Evolutionary conservation across 2,329 filamentous ascomycete genomes (phyloP).

Genomic region (Orbilia oligospora): DNA sequence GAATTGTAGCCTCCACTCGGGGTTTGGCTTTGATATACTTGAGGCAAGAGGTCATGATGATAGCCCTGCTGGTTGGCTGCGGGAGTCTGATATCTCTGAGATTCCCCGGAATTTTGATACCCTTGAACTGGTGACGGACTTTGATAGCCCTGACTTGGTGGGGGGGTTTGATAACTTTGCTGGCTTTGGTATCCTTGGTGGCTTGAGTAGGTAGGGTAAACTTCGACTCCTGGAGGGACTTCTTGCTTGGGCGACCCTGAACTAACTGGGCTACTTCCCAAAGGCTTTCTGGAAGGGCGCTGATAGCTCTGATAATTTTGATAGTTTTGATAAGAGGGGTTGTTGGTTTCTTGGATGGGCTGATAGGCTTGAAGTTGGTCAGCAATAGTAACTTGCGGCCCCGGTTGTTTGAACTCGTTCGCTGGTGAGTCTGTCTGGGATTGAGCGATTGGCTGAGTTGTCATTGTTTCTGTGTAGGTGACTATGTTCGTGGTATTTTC

Average conservation of each 20-base stretch:
- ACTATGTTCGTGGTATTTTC: neutral
- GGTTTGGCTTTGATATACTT: slow-evolving; percentile 21
- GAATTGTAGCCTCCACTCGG: slow-evolving; percentile 14
- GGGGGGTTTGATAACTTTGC: too few species aligned
- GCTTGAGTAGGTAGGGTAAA: slow-evolving; percentile 1
- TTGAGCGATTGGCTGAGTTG: neutral
- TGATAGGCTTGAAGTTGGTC: slow-evolving; percentile 55
- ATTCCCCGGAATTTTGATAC: slow-evolving; percentile 20
- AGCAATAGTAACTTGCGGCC: slow-evolving; percentile 24
- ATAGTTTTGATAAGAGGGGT: slow-evolving; percentile 12
- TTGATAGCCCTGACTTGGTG: too few species aligned
- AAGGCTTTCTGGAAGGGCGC: slow-evolving; percentile 39
- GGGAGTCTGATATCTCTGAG: slow-evolving; percentile 9
- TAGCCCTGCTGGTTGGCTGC: slow-evolving; percentile 18
- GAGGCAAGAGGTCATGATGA: neutral
- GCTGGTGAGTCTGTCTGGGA: neutral
- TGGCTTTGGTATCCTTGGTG: slow-evolving; percentile 37
- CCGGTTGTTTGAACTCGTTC: neutral
- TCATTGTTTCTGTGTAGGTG: neutral
- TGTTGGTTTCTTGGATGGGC: slow-evolving; percentile 10
- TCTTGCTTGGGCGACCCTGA: slow-evolving; percentile 17
- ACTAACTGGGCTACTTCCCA: slow-evolving; percentile 10
- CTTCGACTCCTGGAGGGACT: neutral
- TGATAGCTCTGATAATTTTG: slow-evolving; percentile 22
- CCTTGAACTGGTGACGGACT: too few species aligned